Base-by-base conservation (phyloP, 2,329 filamentous ascomycete species). In the Colletotrichum tanaceti region DNA sequence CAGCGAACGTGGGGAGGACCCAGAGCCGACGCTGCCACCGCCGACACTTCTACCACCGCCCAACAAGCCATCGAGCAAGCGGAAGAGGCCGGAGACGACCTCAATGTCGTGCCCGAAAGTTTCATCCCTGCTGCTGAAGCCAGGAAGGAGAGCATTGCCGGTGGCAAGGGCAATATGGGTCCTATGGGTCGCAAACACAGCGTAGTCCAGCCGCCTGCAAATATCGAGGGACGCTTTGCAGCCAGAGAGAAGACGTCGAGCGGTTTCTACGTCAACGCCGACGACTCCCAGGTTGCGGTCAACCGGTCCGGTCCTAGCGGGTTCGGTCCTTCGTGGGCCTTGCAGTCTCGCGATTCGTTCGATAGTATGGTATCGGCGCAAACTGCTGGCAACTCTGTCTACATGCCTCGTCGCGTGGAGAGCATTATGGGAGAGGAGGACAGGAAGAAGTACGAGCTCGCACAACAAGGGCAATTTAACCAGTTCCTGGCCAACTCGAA, bases 1-100 rank as follows among this genome's bases (percentile, higher is more conserved):
- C 93, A 97, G 78, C 87, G 95, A 72, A 98, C 95, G 1, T 99
- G 96, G 95, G 95, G 95, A 72, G 95, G 95, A 0, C 96, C 95
- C 13, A 88, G 95, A 74, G 94, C 93, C 1, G 95, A 98, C 79
- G 94, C 94, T 0, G 93, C 92, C 38, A 86, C 90, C 47, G 94
- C 94, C 3, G 91, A 97, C 77, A 83, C 86, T 14, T 83, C 89
- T 68, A 96, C 90, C 0, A 94, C 92, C 0, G 90, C 93, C 1
- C 90, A 92, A 73, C 87, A 97, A 79, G 95, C 91, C n/a, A 92
- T 94, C 62, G 93, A 96, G 74, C 86, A 91, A 73, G 94, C 95
- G 18, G 89, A 92, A 75, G 86, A 90, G 54, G 85, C 86, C 13
- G 94, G 94, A 0, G 94, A 98, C 75, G 95, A 97, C 72, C 87